These are phyloP conservation scores for Fusarium bactridioides DNA, from an alignment of 2,329 filamentous ascomycete species.

Conservation along the genomic window DNA sequence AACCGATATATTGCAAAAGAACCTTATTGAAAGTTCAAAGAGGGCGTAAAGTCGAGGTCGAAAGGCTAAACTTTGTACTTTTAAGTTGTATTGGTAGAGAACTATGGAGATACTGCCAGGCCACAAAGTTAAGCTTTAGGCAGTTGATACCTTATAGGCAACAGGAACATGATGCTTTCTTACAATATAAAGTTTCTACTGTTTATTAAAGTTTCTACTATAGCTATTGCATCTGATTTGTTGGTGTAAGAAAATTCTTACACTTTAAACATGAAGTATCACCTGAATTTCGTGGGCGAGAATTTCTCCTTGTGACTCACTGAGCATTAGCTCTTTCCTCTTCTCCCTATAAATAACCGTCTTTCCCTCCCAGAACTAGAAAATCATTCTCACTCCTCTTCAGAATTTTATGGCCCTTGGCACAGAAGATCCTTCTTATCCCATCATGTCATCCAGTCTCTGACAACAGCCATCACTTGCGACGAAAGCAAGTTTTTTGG, in stretches of 20 bases:
- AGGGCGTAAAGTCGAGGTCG: background rate
- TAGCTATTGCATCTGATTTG: background rate
- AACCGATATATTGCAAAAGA: fast-evolving
- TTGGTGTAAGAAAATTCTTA: fast-evolving
- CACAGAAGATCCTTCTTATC: too few species aligned
- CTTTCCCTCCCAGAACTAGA: too few species aligned
- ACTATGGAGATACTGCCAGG: background rate
- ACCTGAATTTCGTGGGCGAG: fast-evolving
- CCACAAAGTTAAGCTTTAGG: too few species aligned
- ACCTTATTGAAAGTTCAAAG: fast-evolving
- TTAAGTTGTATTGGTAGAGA: fast-evolving
- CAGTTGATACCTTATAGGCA: too few species aligned
- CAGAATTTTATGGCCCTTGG: fast-evolving
- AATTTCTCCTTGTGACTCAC: background rate
- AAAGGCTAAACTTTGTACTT: too few species aligned
- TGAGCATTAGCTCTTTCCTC: fast-evolving
- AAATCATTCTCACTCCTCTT: background rate
- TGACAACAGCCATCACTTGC: background rate
- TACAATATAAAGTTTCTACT: background rate
- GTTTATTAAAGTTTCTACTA: background rate
- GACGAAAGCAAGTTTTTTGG: background rate
- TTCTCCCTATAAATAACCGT: background rate
- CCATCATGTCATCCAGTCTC: background rate
- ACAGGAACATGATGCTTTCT: background rate
- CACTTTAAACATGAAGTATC: too few species aligned